phyloP scores from a whole-genome alignment of 805 yeast species.

The Diddensiella caesifluorescens region DNA sequence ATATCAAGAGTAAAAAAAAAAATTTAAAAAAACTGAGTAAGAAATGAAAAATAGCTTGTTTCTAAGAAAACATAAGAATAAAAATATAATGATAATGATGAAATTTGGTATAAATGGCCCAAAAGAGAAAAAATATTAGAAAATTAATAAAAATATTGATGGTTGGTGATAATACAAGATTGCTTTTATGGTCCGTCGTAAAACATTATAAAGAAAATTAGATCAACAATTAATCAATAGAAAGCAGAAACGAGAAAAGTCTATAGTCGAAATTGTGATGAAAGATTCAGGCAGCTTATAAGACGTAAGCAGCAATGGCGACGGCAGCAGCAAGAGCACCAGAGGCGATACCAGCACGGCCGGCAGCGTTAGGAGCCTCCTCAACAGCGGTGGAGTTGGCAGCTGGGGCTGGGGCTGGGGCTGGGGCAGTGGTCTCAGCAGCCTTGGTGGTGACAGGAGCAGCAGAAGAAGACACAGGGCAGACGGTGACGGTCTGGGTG shows the following conservation, averaged over 20 bases:
- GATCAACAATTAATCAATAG: too few species aligned
- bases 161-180: too few species aligned
- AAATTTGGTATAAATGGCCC: too few species aligned
- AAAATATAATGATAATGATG: conserved; percentile 3
- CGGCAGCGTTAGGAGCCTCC: conserved; percentile 24
- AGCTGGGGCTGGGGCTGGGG: conserved; percentile 19
- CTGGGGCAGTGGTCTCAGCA: conserved; percentile 19
- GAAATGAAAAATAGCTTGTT: not conserved
- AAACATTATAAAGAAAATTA: too few species aligned
- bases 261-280: too few species aligned
- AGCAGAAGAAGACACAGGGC: conserved; percentile 22
- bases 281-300: conserved; percentile 31
- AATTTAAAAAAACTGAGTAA: not conserved
- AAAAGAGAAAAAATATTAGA: too few species aligned
- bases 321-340: conserved; percentile 48
- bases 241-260: too few species aligned
- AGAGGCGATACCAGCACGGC: conserved; percentile 24
- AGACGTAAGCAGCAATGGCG: conserved; percentile 46
- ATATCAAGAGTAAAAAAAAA: too few species aligned
- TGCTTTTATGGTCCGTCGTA: too few species aligned
- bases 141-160: too few species aligned
- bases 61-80: not conserved
- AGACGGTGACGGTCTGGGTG: conserved; percentile 29
- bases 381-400: conserved; percentile 33
- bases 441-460: conserved; percentile 13